Percentiles rank a stretch among this genome's conserved stretches.
Conservation (phyloP, 352 stramenopile genomes). For the Globisporangium polare region DNA sequence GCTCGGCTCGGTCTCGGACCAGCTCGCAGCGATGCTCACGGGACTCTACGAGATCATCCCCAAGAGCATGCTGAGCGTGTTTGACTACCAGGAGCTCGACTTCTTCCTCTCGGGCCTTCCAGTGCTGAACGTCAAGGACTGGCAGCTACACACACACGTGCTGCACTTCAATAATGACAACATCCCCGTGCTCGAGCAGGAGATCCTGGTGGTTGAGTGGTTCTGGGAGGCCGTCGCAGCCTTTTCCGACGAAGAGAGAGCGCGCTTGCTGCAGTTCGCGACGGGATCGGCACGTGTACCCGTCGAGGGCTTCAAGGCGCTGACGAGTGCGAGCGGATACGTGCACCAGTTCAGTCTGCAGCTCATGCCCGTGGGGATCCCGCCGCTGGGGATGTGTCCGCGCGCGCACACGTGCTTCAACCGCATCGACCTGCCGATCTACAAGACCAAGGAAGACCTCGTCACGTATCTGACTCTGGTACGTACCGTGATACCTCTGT, state of each 20-base stretch:
- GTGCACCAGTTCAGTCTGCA: conserved; percentile 80
- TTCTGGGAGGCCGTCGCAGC: conserved; percentile 87
- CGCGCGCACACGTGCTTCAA: conserved; percentile 89
- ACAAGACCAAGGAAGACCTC: conserved; percentile 82
- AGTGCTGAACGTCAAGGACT: conserved; percentile 85
- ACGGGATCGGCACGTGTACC: conserved; percentile 95
- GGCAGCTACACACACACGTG: conserved; percentile 73
- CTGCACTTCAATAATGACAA: conserved; percentile 42
- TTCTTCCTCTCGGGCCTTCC: conserved; percentile 89
- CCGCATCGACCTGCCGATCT: conserved; percentile 81
- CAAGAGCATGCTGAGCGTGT: conserved; percentile 83
- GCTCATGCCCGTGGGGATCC: conserved; percentile 44
- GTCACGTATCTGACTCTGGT: conserved; percentile 76
- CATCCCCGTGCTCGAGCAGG: conserved; percentile 35
- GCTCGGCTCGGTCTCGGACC: conserved; percentile 85
- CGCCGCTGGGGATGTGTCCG: conserved; percentile 59
- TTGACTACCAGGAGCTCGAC: conserved; percentile 96
- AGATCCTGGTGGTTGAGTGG: conserved; percentile 80
- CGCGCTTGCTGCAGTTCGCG: conserved; percentile 96
- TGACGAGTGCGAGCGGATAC: conserved; percentile 79
- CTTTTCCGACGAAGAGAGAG: conserved; percentile 92
- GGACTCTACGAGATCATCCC: conserved; percentile 93
- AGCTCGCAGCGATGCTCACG: conserved; percentile 88
- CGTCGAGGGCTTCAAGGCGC: conserved; percentile 75
- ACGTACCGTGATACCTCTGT: conserved; percentile 35